Evolutionary conservation across 2,329 filamentous ascomycete genomes (phyloP).

Genomic region (Massarina eburnea): DNA sequence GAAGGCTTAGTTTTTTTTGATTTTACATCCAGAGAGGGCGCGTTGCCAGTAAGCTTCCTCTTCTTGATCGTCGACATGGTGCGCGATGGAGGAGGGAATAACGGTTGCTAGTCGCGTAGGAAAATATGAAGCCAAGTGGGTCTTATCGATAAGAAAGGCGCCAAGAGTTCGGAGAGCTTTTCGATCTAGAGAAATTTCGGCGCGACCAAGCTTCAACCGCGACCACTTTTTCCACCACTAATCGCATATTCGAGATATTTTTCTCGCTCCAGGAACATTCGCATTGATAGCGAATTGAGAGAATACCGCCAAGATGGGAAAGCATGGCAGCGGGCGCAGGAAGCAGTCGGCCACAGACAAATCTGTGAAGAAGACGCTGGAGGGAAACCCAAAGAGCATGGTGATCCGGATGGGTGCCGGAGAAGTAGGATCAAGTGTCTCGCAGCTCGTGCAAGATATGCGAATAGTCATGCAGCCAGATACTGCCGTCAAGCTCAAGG

Average conservation of each 20-base stretch:
- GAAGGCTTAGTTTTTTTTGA: constrained; percentile 15
- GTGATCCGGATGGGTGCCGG: constrained; percentile 95
- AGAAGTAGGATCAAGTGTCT: constrained; percentile 88
- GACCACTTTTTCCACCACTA: not conserved
- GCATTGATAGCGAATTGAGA: not conserved
- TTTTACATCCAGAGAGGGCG: constrained; percentile 10
- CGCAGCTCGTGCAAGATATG: constrained; percentile 88
- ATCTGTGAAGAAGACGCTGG: constrained; percentile 59
- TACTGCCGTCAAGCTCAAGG: constrained; percentile 82
- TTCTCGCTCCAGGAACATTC: not conserved
- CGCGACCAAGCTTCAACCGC: constrained; percentile 1
- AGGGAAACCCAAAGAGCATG: constrained; percentile 88
- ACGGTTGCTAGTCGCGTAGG: not conserved
- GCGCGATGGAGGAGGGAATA: constrained; percentile 6
- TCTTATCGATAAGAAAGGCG: constrained; percentile 24
- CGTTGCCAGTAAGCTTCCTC: constrained; percentile 41
- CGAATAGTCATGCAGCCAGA: constrained; percentile 94
- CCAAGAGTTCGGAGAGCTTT: constrained; percentile 22
- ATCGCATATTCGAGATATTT: not conserved
- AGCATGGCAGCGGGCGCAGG: constrained; percentile 33
- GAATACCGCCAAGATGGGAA: constrained; percentile 22
- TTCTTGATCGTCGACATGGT: constrained; percentile 47
- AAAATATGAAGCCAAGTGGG: constrained; percentile 7
- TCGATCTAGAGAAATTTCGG: constrained; percentile 8
- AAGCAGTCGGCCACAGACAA: constrained; percentile 40